These are phyloP conservation scores for Blastocystis sp. DNA, from an alignment of 352 stramenopile genomes.

Conservation along the genomic window DNA sequence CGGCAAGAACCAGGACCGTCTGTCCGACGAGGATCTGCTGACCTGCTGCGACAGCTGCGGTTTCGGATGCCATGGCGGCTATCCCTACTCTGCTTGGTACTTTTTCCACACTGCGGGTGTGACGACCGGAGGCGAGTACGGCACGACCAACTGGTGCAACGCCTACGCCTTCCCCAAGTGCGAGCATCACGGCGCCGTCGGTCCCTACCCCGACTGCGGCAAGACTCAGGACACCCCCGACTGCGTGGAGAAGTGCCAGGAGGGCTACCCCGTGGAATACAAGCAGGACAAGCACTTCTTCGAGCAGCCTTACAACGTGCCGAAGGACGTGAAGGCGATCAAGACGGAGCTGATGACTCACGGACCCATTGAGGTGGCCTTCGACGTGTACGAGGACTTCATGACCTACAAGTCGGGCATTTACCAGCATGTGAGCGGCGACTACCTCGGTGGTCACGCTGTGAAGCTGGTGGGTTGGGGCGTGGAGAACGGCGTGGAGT, in stretches of 20 bases:
- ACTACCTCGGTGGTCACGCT: conserved; percentile 72
- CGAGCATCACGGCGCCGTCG: conserved; percentile 73
- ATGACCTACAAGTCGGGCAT: conserved; percentile 73
- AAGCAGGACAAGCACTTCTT: conserved; percentile 73
- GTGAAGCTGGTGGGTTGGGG: conserved; percentile 74
- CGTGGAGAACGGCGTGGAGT: conserved; percentile 72
- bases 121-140: conserved; percentile 73
- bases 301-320: conserved; percentile 63
- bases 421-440: conserved; percentile 73
- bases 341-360: conserved; percentile 67
- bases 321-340: conserved; percentile 71
- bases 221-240: conserved; percentile 70
- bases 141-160: conserved; percentile 72
- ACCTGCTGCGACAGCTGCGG: conserved; percentile 74
- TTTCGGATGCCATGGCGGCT: conserved; percentile 75
- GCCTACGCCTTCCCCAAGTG: conserved; percentile 74
- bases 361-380: conserved; percentile 70
- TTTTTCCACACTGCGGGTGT: conserved; percentile 74
- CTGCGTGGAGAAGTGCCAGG: conserved; percentile 61
- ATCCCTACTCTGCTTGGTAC: conserved; percentile 73
- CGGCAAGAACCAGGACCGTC: conserved; percentile 68
- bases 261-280: conserved; percentile 69
- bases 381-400: conserved; percentile 75
- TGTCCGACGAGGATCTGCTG: conserved; percentile 74
- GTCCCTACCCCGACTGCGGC: conserved; percentile 68